Conservation (phyloP, 2,329 filamentous ascomycete species). For the Grosmannia serpens region DNA sequence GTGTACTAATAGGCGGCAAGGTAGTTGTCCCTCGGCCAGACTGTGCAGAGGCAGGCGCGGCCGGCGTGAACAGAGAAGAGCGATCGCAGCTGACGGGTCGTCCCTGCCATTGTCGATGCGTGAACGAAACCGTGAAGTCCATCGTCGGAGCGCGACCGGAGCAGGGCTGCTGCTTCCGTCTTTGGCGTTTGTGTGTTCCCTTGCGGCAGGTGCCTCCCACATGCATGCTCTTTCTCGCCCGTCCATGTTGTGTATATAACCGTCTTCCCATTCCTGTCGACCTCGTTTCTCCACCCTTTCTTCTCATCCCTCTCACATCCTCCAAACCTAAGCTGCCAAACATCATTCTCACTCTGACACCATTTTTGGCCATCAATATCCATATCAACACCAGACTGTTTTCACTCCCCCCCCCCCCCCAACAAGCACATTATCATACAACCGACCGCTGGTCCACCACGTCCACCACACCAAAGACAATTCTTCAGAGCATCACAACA, state of each 20-base stretch:
- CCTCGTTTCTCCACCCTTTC: neutral
- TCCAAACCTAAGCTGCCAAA: neutral
- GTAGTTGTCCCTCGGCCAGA: neutral
- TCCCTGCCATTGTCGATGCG: neutral
- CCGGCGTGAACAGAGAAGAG: conserved; percentile 2
- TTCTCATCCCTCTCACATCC: neutral
- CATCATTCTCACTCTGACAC: neutral
- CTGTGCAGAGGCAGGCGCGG: neutral
- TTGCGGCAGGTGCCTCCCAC: neutral
- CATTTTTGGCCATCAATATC: neutral
- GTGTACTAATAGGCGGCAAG: conserved; percentile 8
- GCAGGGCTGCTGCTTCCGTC: neutral
- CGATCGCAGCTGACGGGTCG: neutral
- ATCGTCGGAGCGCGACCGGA: no score
- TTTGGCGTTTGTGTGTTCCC: neutral
- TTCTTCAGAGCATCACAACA: no score
- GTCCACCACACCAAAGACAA: no score
- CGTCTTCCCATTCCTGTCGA: neutral
- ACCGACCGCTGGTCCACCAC: no score
- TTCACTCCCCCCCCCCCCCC: no score
- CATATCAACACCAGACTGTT: neutral
- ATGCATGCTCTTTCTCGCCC: neutral
- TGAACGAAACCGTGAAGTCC: no score
- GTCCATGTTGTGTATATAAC: neutral
- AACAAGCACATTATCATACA: no score